phyloP scores from a whole-genome alignment of 2,329 filamentous ascomycete genomes.

The Claviceps monticola region DNA sequence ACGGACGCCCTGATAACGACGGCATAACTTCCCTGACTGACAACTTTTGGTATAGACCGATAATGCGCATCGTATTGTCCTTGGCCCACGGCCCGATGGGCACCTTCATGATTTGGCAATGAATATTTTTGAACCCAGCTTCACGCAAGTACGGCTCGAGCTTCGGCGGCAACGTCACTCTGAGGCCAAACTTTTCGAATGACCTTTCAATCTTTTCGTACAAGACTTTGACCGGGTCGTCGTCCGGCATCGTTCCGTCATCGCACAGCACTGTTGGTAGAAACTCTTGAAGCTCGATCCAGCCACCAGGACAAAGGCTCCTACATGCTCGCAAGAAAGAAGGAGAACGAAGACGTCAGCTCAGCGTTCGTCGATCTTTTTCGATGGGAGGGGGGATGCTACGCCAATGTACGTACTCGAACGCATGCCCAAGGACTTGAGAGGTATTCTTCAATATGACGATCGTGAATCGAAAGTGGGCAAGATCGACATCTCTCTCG shows the following conservation, averaged over 20 bases:
- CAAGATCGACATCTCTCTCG: slow-evolving; percentile 14
- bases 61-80: slow-evolving; percentile 19
- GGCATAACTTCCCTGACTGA: slow-evolving; percentile 22
- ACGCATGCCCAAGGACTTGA: slow-evolving; percentile 8
- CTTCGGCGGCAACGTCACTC: slow-evolving; percentile 7
- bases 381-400: neutral
- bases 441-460: slow-evolving; percentile 9
- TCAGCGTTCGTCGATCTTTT: neutral
- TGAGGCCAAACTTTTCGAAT: slow-evolving; percentile 9
- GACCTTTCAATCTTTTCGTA: slow-evolving; percentile 7
- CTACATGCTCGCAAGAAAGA: neutral
- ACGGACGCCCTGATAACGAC: slow-evolving; percentile 21
- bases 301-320: slow-evolving; percentile 26
- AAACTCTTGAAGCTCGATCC: slow-evolving; percentile 28
- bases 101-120: slow-evolving; percentile 23
- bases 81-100: slow-evolving; percentile 24
- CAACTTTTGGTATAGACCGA: slow-evolving; percentile 25
- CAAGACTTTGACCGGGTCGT: slow-evolving; percentile 7
- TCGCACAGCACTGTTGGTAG: slow-evolving; percentile 21
- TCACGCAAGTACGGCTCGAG: slow-evolving; percentile 7
- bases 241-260: slow-evolving; percentile 16
- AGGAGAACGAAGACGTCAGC: neutral
- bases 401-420: slow-evolving; percentile 7
- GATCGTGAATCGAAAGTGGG: slow-evolving; percentile 16
- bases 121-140: slow-evolving; percentile 11